Evolutionary conservation across 768 basidiomycete genomes (phyloP).

Genomic region (Leccinellum luteum): DNA sequence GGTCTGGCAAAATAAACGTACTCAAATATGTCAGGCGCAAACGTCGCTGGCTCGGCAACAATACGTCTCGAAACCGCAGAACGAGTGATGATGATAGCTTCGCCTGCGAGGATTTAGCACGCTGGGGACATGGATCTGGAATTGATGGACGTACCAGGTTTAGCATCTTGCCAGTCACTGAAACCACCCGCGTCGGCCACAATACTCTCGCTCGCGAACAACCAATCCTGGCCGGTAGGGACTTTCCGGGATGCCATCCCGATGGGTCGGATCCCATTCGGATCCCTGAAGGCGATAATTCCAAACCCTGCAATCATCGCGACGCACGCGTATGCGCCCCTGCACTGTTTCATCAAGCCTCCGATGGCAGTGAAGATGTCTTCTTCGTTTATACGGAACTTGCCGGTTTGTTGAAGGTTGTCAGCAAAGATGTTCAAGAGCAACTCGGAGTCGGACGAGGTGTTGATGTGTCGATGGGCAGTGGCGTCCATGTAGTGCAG

Average conservation of each 20-base stretch:
- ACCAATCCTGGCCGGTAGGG: slow-evolving; percentile 69
- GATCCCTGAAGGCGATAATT: slow-evolving; percentile 96
- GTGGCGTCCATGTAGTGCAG: slow-evolving; percentile 93
- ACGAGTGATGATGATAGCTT: slow-evolving; percentile 94
- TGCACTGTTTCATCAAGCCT: slow-evolving; percentile 83
- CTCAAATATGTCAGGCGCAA: slow-evolving; percentile 98
- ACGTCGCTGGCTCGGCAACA: slow-evolving; percentile 64
- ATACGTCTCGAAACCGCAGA: slow-evolving; percentile 70
- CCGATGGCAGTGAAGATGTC: slow-evolving; percentile 96
- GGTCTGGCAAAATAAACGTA: slow-evolving; percentile 98
- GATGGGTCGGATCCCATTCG: slow-evolving; percentile 93
- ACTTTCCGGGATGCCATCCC: slow-evolving; percentile 75
- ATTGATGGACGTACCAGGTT: slow-evolving; percentile 59
- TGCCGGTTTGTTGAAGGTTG: slow-evolving; percentile 96
- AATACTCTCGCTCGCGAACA: slow-evolving; percentile 93
- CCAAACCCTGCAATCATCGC: slow-evolving; percentile 99
- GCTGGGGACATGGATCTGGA: neutral
- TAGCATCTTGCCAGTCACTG: slow-evolving; percentile 89
- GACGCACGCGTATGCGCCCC: slow-evolving; percentile 94
- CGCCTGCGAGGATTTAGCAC: slow-evolving; percentile 49
- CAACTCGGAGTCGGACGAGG: slow-evolving; percentile 95
- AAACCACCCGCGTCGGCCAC: slow-evolving; percentile 95
- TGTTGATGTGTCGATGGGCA: slow-evolving; percentile 98
- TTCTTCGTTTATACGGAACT: slow-evolving; percentile 99
- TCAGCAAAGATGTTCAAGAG: slow-evolving; percentile 97